A percentile compares a stretch with the other conserved stretches of the same genome.
Evolutionary conservation across 371 early-diverging fungal genomes (phyloP).

Genomic region (Rhizopus microsporus): DNA sequence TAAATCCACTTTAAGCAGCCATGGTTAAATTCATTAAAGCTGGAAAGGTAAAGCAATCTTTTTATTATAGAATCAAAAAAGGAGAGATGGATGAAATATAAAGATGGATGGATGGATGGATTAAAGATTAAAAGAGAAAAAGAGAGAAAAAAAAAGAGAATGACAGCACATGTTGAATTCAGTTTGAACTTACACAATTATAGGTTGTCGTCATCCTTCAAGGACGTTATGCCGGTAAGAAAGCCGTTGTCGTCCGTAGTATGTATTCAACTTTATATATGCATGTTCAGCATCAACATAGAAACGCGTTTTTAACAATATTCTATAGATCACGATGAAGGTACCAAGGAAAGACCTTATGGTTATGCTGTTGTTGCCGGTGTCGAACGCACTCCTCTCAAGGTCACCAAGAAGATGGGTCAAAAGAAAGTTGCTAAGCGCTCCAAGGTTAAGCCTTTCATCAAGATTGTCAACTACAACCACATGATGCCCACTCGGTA

Average conservation of each 20-base stretch:
- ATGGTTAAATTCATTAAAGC: conserved; percentile 83
- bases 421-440: conserved; percentile 94
- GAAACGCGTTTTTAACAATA: not conserved
- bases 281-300: not conserved
- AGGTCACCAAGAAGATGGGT: conserved; percentile 93
- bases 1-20: conserved; percentile 27
- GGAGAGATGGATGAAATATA: conserved; percentile 1
- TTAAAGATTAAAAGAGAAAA: not conserved
- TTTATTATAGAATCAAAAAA: not conserved
- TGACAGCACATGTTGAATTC: not conserved
- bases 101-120: conserved; percentile 4
- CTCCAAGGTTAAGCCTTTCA: conserved; percentile 95
- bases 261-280: conserved; percentile 11
- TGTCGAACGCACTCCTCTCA: conserved; percentile 93
- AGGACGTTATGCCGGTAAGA: conserved; percentile 98
- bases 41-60: conserved; percentile 54
- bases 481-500: conserved; percentile 98
- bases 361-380: conserved; percentile 97
- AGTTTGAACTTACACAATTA: not conserved
- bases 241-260: conserved; percentile 97
- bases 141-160: conserved; percentile 3
- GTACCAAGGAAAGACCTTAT: conserved; percentile 91
- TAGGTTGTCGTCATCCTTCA: conserved; percentile 96
- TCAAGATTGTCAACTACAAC: conserved; percentile 98
- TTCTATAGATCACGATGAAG: conserved; percentile 70